Evolutionary conservation across 225 moss, liverwort and hornwort species (phyloP).

Genomic region (Anthoceros angustus): DNA sequence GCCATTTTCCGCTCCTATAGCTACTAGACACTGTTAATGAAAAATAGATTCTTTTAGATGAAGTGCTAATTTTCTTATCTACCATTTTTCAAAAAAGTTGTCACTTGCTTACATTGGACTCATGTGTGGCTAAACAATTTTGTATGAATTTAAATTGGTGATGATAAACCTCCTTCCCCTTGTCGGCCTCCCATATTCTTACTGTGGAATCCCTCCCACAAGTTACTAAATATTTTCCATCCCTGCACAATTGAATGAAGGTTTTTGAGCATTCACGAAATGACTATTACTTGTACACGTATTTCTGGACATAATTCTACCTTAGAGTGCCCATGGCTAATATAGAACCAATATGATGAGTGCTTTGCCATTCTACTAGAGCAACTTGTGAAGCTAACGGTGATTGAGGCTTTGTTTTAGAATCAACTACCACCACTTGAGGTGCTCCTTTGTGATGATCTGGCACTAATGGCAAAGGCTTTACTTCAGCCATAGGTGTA

Average conservation of each 20-base stretch:
- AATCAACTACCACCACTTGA: neutral
- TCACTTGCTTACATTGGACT: slow-evolving; percentile 30
- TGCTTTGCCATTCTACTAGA: slow-evolving; percentile 43
- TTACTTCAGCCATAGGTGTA: slow-evolving; percentile 12
- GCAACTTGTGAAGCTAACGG: slow-evolving; percentile 1
- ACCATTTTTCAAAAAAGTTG: neutral
- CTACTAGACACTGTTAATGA: slow-evolving; percentile 28
- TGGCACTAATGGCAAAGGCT: neutral
- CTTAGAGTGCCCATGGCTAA: slow-evolving; percentile 44
- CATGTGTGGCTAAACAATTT: slow-evolving; percentile 38
- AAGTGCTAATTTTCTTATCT: neutral
- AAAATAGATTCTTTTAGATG: neutral
- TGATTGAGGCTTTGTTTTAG: neutral
- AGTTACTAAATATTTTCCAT: slow-evolving; percentile 50
- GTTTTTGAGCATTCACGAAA: neutral
- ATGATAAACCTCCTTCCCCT: slow-evolving; percentile 59
- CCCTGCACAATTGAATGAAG: slow-evolving; percentile 20
- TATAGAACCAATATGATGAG: slow-evolving; percentile 56
- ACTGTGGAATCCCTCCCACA: slow-evolving; percentile 70
- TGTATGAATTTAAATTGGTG: slow-evolving; percentile 44
- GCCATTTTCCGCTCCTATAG: slow-evolving; percentile 43
- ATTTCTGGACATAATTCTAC: slow-evolving; percentile 10
- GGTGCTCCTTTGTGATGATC: neutral
- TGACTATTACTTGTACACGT: neutral
- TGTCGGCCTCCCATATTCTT: slow-evolving; percentile 48